Evolutionary conservation across 768 basidiomycete species (phyloP), one percentile per base, ranked within the genome.

Genomic region (Phylloporus arenicola): DNA sequence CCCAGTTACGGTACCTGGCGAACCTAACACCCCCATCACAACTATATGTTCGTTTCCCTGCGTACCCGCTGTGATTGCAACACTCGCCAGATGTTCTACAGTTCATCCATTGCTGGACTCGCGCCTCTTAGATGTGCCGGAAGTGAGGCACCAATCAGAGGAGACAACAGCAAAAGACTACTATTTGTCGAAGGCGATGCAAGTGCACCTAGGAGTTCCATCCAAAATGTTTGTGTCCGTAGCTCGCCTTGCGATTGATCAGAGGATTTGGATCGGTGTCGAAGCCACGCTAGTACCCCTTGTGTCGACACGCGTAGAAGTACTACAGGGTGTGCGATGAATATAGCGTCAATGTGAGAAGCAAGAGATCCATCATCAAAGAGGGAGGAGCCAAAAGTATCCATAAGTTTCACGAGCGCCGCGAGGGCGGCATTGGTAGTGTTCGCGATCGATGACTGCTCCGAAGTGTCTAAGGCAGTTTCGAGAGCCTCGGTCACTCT

Each of bases 231-330:
- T 34, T 65, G 64, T 7, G 52, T 48, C 22, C 50, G 55, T 9
- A 39, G 11, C 27, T 53, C 33, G 11, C 58, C 58, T 11, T 30
- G 51, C 10, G 48, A 29, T 12, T 12, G 38, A 27, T 52, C 51
- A 17, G 53, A 38, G 5, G 44, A 56, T 30, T 17, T 41, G 20
- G 54, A 55, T 33, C 64, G 60, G 16, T 60, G 42, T 22, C n/a
- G 45, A 22, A 88, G 68, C 54, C 86, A 88, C 0, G 74, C 67
- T 3, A 79, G 64, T 5, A 85, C 63, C 0, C 84, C 66, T 2
- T 68, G 44, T 0, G 78, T 74, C 1, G 75, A 75, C 1, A 64
- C 53, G 5, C 51, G 60, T 47, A 83, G 57, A 16, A 84, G 64
- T 3, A 57, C 58, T 42, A 68, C 64, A 2, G 75, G 64, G 48